Evolutionary conservation across 2,329 filamentous ascomycete genomes (phyloP), one percentile per base, ranked within the genome.

Genomic region (Epichloe amarillans): DNA sequence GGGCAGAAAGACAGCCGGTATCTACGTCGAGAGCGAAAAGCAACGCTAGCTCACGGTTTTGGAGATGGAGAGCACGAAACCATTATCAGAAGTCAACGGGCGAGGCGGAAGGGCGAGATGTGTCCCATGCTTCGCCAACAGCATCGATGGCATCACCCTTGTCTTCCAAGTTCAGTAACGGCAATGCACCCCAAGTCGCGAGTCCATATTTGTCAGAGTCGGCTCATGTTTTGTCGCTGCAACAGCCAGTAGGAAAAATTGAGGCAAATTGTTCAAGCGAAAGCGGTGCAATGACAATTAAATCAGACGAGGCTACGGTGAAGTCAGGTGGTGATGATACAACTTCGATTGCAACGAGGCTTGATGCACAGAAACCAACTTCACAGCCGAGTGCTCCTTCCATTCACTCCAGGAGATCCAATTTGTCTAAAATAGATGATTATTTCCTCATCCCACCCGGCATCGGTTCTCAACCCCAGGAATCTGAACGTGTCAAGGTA

Each of bases 1-100:
- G 77, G 77, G 78, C 78, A n/a, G 78, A 81, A 62, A 69, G 78
- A n/a, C 66, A 72, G 45, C 51, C 26, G 21, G 55, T 60, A 47
- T 44, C 39, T 48, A 46, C 53, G 4, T 58, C 62, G 1, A 58
- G 61, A 15, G 61, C 46, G 14, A 65, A 65, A 55, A 68, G 64
- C 47, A 67, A 57, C 47, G 60, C 63, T 23, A 62, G 59, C 26
- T 63, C 59, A 19, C 64, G 63, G 43, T 61, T 67, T 38, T 72
- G 66, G 64, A 71, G 62, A 58, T 73, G 69, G 70, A 61, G 64
- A 36, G 64, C 64, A 7, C 64, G 65, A 7, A 72, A 66, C 12
- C 58, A 50, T 12, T 69, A 66, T 14, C 58, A 50, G 12, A 69
- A 66, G 50, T 63, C 66, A 1, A 54, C 58, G n/a, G 68, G 66